These are phyloP conservation scores for Cyclocybe aegerita DNA, from an alignment of 768 basidiomycete species.

Conservation along the genomic window DNA sequence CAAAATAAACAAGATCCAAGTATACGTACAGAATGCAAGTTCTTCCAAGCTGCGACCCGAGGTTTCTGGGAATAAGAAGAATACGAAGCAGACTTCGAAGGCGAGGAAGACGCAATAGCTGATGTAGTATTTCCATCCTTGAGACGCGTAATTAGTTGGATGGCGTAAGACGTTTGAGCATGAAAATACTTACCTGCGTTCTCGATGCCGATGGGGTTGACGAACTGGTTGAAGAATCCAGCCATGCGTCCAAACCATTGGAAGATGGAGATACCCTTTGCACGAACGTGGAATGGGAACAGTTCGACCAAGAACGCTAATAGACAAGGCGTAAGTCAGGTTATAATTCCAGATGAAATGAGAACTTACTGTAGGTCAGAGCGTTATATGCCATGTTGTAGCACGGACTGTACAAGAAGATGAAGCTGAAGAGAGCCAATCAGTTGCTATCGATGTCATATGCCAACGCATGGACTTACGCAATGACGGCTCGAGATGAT, in stretches of 20 bases:
- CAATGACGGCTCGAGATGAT: conserved; percentile 50
- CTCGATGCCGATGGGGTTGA: conserved; percentile 62
- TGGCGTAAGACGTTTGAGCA: background rate
- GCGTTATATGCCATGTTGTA: conserved; percentile 61
- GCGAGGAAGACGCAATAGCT: conserved; percentile 51
- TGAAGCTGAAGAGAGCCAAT: conserved; percentile 36
- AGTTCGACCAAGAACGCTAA: conserved; percentile 65
- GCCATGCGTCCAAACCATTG: conserved; percentile 57
- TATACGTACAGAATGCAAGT: conserved; percentile 52
- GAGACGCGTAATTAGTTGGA: background rate
- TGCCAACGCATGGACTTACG: conserved; percentile 26
- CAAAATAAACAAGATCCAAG: background rate
- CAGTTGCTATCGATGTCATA: background rate
- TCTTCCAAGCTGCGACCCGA: conserved; percentile 53
- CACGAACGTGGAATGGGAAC: conserved; percentile 63
- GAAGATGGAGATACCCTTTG: conserved; percentile 61
- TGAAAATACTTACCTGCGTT: conserved; percentile 35
- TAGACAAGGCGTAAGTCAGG: background rate
- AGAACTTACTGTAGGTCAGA: conserved; percentile 47
- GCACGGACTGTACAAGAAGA: conserved; percentile 54
- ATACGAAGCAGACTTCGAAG: conserved; percentile 56
- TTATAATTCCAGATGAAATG: background rate
- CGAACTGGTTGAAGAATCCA: conserved; percentile 65
- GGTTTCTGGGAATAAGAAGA: conserved; percentile 65
- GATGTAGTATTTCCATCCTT: conserved; percentile 60